These are phyloP conservation scores for Pseudogymnoascus sp. DNA, from an alignment of 2,329 filamentous ascomycete genomes.

Conservation along the genomic window DNA sequence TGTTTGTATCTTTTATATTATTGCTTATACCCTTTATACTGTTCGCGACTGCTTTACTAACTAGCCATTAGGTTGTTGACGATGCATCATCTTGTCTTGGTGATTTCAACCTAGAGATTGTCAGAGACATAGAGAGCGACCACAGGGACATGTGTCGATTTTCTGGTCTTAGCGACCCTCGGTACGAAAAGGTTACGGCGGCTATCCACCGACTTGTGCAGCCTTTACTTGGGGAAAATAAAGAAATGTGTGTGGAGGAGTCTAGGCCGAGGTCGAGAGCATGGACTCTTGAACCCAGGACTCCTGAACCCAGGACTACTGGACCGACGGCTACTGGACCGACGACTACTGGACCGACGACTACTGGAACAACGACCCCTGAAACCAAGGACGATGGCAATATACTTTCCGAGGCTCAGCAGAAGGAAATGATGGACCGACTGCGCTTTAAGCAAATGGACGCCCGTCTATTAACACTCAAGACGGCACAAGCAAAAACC, in stretches of 20 bases:
- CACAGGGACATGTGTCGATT: background rate
- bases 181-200: background rate
- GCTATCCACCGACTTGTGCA: background rate
- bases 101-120: background rate
- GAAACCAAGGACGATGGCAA: background rate
- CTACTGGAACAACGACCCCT: too few relatives aligned
- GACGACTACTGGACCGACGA: background rate
- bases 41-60: background rate
- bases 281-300: background rate
- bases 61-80: background rate
- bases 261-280: background rate
- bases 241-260: background rate
- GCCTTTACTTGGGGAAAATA: background rate
- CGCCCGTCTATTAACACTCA: background rate
- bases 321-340: too few relatives aligned
- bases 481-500: slow-evolving; percentile 32
- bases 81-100: background rate
- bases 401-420: background rate
- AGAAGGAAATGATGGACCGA: background rate
- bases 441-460: background rate
- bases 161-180: background rate
- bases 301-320: too few relatives aligned
- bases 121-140: background rate
- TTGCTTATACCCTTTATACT: background rate
- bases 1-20: background rate